Evolutionary conservation across 2,329 filamentous ascomycete genomes (phyloP), one percentile per base, ranked within the genome.

Genomic region (Aspergillus ruber): DNA sequence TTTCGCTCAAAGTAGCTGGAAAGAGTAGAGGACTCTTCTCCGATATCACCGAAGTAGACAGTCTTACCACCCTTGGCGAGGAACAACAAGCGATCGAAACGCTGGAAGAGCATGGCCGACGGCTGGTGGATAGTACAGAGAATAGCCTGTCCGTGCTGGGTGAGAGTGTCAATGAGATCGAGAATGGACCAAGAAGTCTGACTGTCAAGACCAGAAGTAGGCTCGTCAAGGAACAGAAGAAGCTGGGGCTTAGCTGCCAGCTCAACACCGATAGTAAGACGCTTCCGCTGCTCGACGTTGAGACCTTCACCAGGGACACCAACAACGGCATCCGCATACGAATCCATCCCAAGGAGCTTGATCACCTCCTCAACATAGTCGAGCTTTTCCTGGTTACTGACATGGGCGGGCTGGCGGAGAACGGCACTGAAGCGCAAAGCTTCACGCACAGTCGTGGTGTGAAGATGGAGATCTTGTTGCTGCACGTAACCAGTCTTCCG

Each of bases 121-220:
- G 91, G 91, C 68, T 97, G 91, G 67, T 97, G 91, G 51, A 96
- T 96, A 0, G 91, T 96, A 73, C 90, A 95, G n/a, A 96, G 82
- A 68, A 96, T 88, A 44, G 91, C 90, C 65, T 94, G 89, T 13
- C 91, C 90, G 53, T 83, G 86, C 67, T 91, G 86, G 59, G 89
- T 89, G 29, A 96, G 77, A 70, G 94, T 95, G 69, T 94, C 86
- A 36, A 97, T 79, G 9, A 96, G 79, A 65, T 89, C 85, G 41
- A 90, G 78, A 63, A 96, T 95, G 54, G 88, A 87, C 88, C 89
- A 96, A 0, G 90, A 91, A 1, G 90, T 95, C 68, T 95, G 90
- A 62, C 83, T 88, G 69, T 96, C 91, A 17, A 96, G 82, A 74
- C 91, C 91, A 23, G 90, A 95, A 3, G 90, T 96, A 12, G 91